These are phyloP conservation scores for Blepharisma undulans DNA, from an alignment of 169 alveolate genomes.

Conservation along the genomic window DNA sequence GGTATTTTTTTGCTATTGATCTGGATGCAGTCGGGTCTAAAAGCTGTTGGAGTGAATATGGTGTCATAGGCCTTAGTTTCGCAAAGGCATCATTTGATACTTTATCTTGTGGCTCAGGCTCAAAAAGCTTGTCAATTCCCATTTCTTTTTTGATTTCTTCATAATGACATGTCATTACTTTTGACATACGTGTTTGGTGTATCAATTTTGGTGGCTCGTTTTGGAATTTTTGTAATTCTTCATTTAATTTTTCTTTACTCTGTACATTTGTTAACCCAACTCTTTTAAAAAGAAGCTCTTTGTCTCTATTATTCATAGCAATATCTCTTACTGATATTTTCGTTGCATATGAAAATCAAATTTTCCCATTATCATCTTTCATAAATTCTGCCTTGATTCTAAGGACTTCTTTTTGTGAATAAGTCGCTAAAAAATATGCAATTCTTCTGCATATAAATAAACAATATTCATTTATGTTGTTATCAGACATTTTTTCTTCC, in stretches of 20 bases:
- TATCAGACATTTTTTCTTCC: neutral
- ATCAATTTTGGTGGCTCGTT: neutral
- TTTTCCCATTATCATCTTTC: constrained; percentile 44
- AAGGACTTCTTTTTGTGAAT: constrained; percentile 24
- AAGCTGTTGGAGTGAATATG: constrained; percentile 12
- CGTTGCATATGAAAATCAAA: constrained; percentile 45
- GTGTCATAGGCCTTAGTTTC: constrained; percentile 30
- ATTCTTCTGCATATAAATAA: constrained; percentile 22
- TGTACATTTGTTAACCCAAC: neutral
- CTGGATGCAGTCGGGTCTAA: neutral
- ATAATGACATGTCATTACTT: constrained; percentile 10
- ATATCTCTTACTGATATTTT: constrained; percentile 34
- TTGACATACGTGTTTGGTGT: neutral
- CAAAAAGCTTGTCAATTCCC: constrained; percentile 29
- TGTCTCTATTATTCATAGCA: neutral
- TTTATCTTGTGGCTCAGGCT: constrained; percentile 8
- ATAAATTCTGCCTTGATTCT: constrained; percentile 48
- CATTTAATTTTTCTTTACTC: constrained; percentile 1
- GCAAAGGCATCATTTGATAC: constrained; percentile 29
- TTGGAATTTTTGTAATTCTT: neutral
- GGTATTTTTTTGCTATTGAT: neutral
- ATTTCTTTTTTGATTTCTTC: constrained; percentile 26
- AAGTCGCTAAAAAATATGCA: constrained; percentile 18
- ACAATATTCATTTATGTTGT: neutral
- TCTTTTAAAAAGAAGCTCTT: constrained; percentile 8